Evolutionary conservation across 2,329 filamentous ascomycete species (phyloP), one percentile per base, ranked within the genome.

Genomic region (Ophiostoma ips): DNA sequence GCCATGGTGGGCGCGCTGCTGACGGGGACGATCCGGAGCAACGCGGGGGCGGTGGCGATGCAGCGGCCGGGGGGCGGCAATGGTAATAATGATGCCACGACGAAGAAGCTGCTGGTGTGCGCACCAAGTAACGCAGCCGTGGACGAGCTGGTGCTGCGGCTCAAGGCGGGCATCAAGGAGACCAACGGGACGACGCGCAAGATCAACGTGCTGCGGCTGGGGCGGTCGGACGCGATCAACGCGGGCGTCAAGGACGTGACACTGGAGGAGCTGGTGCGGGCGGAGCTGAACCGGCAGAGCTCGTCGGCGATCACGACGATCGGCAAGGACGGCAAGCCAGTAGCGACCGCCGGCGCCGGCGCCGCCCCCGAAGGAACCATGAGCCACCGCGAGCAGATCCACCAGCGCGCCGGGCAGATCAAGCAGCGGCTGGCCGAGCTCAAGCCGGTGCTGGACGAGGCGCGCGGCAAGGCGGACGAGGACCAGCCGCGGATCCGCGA

Each of bases 101-200:
- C 77, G 2, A 95, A 94, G 67, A 98, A 96, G 64, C 72, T 98
- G 24, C 75, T 98, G 24, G 87, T 98, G 21, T 98, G 92, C 61
- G 92, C 92, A n/a, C 92, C 92, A 13, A 96, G 89, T 72, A 98
- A 98, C 64, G 92, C 92, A 7, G 92, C 92, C 31, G 92, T 98
- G 6, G 92, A 98, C 63, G 92, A 98, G 64, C 64, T 98, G 55
- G 92, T 98, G 16, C 81, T 95, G 64, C 83, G 92, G 68, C 76
- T 98, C 60, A 96, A 94, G 66, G 71, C 79, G 49, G 92, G 92
- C 5, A 76, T 98, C 48, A 90, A 82, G 60, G 89, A 87, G 1
- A 72, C 77, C 52, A 77, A 75, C 40, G 90, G 92, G 1, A 73
- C 79, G 28, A 71, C 72, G 12, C 81, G 85, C 57, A 84, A 85